Conservation (phyloP, 768 basidiomycete species). For the Phylloporus rhodoxanthus region DNA sequence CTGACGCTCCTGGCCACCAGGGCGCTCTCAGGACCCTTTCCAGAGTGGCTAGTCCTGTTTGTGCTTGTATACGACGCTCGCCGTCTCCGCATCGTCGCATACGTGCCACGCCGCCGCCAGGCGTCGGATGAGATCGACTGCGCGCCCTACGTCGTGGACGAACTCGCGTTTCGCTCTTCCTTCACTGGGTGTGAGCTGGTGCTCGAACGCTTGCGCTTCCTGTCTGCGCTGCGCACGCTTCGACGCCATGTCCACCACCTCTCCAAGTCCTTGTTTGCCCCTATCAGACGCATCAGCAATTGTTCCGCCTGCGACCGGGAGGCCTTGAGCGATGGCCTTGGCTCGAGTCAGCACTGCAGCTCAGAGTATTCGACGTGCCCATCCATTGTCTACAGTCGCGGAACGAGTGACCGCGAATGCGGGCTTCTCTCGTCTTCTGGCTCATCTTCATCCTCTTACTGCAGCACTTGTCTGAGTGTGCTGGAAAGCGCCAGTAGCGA, state of each 20-base stretch:
- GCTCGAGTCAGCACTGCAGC: slow-evolving; percentile 7
- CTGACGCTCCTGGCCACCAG: slow-evolving; percentile 6
- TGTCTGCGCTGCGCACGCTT: slow-evolving; percentile 15
- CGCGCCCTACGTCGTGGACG: slow-evolving; percentile 19
- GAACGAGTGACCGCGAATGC: neutral
- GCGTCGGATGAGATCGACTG: slow-evolving; percentile 7
- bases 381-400: slow-evolving; percentile 4
- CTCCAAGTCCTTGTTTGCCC: slow-evolving; percentile 11
- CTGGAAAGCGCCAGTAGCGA: slow-evolving; percentile 3
- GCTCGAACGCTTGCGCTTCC: slow-evolving; percentile 17
- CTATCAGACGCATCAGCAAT: neutral
- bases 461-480: slow-evolving; percentile 20
- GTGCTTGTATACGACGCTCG: slow-evolving; percentile 18
- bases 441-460: slow-evolving; percentile 14
- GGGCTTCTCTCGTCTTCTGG: slow-evolving; percentile 2
- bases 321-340: slow-evolving; percentile 3
- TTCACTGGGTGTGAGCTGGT: slow-evolving; percentile 4
- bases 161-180: slow-evolving; percentile 10
- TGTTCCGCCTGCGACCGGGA: slow-evolving; percentile 1
- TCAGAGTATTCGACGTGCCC: slow-evolving; percentile 25
- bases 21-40: slow-evolving; percentile 4
- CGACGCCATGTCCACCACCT: slow-evolving; percentile 17
- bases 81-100: slow-evolving; percentile 18
- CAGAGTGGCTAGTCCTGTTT: slow-evolving; percentile 26
- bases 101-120: slow-evolving; percentile 12